A percentile compares a stretch with the other conserved stretches of the same genome.
Conservation (phyloP, 2,329 filamentous ascomycete genomes). For the Neonectria hederae region DNA sequence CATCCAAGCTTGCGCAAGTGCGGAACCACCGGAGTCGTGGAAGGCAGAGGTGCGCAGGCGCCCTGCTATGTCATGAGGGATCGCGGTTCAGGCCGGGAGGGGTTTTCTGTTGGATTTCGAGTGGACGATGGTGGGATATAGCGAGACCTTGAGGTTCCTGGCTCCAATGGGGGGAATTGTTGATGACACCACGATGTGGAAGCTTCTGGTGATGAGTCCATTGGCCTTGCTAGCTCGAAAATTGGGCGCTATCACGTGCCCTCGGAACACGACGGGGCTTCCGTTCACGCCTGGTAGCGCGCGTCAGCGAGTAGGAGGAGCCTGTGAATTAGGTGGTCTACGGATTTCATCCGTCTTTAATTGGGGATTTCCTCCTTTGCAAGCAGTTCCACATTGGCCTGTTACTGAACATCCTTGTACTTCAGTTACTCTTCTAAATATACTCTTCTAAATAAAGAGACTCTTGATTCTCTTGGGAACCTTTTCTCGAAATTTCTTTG, state of each 20-base stretch:
- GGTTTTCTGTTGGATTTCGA: slow-evolving; percentile 14
- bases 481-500: background rate
- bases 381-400: background rate
- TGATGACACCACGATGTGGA: slow-evolving; percentile 44
- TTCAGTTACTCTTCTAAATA: no score
- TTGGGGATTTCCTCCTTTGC: background rate
- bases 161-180: slow-evolving; percentile 36
- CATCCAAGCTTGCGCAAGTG: slow-evolving; percentile 43
- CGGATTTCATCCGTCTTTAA: background rate
- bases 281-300: slow-evolving; percentile 6
- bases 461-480: background rate
- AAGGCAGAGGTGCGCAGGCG: slow-evolving; percentile 31
- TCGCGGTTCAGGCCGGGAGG: slow-evolving; percentile 32
- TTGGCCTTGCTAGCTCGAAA: slow-evolving; percentile 42
- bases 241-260: slow-evolving; percentile 45
- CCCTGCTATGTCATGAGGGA: slow-evolving; percentile 48
- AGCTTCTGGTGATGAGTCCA: slow-evolving; percentile 43
- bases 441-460: no score
- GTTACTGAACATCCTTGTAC: background rate
- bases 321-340: slow-evolving; percentile 20
- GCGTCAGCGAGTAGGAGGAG: slow-evolving; percentile 30
- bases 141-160: slow-evolving; percentile 29
- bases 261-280: slow-evolving; percentile 28
- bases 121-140: slow-evolving; percentile 22
- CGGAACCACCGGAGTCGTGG: slow-evolving; percentile 48